Evolutionary conservation across 192 early-diverging fungal species (phyloP), one percentile per base, ranked within the genome.

Genomic region (Linderina pennispora): DNA sequence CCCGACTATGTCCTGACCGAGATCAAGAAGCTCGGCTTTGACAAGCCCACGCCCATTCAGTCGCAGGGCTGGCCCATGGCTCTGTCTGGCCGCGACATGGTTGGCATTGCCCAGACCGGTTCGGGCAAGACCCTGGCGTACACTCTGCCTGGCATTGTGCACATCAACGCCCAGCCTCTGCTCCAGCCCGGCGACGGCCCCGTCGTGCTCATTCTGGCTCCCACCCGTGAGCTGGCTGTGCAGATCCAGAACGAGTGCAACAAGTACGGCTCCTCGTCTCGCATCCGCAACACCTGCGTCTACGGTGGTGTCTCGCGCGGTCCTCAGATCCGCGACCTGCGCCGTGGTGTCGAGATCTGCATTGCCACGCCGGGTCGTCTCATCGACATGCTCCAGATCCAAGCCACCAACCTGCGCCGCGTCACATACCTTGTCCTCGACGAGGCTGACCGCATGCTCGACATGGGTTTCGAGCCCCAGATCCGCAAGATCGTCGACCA

Each of bases 1-100:
- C 94, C 96, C 14, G 59, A 78, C 49, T 96, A 94, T 62, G 89
- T 98, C 15, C 76, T 97, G 51, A 72, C 82, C 36, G 94, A 94
- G 70, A 84, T 98, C 24, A 47, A 78, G 15, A 78, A 83, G 38
- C 77, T 87, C 38, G 92, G 93, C 3, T 98, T 97, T 74, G 72
- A 77, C 17, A 70, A 75, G 14, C 95, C 95, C 28, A 98, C 95
- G 1, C 65, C 91, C 26, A 98, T 98, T 45, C 95, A 98, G 74
- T 80, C 88, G 23, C 95, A 98, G 55, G 95, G 94, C 22, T 97
- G 94, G 94, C 95, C 95, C 10, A 97, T 97, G 94, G 95, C 94
- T 4, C 81, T 98, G 36, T 86, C 81, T 22, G 94, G 94, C 36
- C 84, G 91, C 44, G 91, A 98, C 65, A 82, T 98, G 54, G 91